A percentile compares a stretch with the other conserved stretches of the same genome.
phyloP scores from a whole-genome alignment of 805 yeast species.

The Metschnikowia koreensis region DNA sequence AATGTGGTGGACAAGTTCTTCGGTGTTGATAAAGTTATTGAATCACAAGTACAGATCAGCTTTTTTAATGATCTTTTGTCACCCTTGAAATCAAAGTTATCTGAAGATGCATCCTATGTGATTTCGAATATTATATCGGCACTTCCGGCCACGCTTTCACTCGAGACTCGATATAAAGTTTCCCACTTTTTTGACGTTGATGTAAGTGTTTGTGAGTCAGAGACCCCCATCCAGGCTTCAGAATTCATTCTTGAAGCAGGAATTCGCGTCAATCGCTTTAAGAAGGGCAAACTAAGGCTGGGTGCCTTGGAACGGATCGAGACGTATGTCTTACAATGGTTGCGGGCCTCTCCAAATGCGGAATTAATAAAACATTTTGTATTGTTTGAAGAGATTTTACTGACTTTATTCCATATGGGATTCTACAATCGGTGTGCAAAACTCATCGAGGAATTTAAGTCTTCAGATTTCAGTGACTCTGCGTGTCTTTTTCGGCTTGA shows the following conservation, averaged over 20 bases:
- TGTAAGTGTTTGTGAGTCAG: neutral
- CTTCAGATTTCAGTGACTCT: neutral
- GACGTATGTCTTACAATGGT: conserved; percentile 1
- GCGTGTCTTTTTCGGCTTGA: conserved; percentile 1
- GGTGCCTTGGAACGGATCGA: neutral
- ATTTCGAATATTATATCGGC: neutral
- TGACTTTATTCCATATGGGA: conserved; percentile 6
- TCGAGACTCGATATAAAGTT: neutral
- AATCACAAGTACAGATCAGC: neutral
- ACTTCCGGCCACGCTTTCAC: neutral
- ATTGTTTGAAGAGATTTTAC: conserved; percentile 3
- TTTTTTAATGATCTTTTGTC: neutral
- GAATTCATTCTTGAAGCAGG: conserved; percentile 5
- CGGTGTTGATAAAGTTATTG: conserved; percentile 1
- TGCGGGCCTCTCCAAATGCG: neutral
- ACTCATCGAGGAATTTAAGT: conserved; percentile 1
- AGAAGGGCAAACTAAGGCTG: neutral
- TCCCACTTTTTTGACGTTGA: neutral
- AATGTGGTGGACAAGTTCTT: neutral
- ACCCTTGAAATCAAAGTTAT: neutral
- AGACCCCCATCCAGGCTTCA: neutral
- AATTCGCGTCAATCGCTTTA: neutral
- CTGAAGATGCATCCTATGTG: neutral
- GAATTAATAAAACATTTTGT: neutral
- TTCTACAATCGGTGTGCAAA: conserved; percentile 2